A percentile compares a stretch with the other conserved stretches of the same genome.
Evolutionary conservation across 768 basidiomycete species (phyloP).

Genomic region (Leccinum incarnatum): DNA sequence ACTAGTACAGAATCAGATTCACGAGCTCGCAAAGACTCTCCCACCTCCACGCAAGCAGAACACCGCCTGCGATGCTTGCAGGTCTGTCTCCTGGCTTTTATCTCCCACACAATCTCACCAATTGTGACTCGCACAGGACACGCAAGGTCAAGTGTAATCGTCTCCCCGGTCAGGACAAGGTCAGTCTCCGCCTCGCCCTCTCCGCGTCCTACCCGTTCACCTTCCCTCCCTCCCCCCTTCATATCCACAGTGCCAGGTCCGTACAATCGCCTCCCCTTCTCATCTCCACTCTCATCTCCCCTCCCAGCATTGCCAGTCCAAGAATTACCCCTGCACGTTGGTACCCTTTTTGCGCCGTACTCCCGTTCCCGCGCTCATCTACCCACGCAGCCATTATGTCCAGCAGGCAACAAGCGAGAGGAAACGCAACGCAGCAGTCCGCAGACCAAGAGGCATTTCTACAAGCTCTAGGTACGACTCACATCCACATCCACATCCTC

Average conservation of each 20-base stretch:
- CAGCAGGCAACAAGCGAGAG: conserved; percentile 86
- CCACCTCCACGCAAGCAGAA: conserved; percentile 91
- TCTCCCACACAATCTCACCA: conserved; percentile 4
- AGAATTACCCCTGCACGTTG: conserved; percentile 92
- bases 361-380: conserved; percentile 19
- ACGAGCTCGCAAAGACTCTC: conserved; percentile 74
- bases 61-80: conserved; percentile 91
- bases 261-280: conserved; percentile 16
- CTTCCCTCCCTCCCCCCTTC: conserved; percentile 17
- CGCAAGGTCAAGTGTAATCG: conserved; percentile 90
- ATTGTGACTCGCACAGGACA: conserved; percentile 44
- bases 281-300: conserved; percentile 11
- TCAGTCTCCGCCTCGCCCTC: conserved; percentile 32
- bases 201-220: conserved; percentile 4
- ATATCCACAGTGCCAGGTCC: conserved; percentile 62
- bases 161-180: conserved; percentile 80
- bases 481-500: not conserved
- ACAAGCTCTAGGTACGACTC: conserved; percentile 44
- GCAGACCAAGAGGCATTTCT: conserved; percentile 66
- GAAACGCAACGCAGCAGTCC: conserved; percentile 59
- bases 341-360: conserved; percentile 33
- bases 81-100: conserved; percentile 38
- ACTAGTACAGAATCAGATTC: conserved; percentile 76
- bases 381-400: conserved; percentile 58
- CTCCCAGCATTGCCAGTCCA: conserved; percentile 73